phyloP scores from a whole-genome alignment of 73 alveolate genomes.

The Paramecium octaurelia region DNA sequence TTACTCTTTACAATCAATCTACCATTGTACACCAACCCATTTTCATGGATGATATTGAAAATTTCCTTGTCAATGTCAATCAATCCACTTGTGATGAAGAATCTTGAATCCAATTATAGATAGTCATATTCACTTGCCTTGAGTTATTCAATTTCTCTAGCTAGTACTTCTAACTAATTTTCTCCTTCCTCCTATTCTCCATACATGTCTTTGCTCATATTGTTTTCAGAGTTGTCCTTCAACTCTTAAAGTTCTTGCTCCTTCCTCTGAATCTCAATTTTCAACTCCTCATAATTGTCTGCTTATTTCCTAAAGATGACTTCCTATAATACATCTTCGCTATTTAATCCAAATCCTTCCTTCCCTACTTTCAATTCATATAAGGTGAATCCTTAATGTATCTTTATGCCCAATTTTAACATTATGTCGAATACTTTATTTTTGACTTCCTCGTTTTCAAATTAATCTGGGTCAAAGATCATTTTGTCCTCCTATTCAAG shows the following conservation, averaged over 20 bases:
- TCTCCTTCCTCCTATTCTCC: conserved; percentile 82
- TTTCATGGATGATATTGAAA: conserved; percentile 94
- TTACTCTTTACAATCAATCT: conserved; percentile 94
- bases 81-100: conserved; percentile 94
- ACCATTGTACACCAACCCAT: conserved; percentile 98
- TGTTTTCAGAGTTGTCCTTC: conserved; percentile 56
- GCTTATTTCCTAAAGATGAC: conserved; percentile 73
- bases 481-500: conserved; percentile 49
- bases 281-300: conserved; percentile 48
- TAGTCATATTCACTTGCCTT: conserved; percentile 74
- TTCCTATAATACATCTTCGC: conserved; percentile 63
- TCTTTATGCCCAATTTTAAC: conserved; percentile 42
- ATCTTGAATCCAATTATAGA: conserved; percentile 74
- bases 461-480: conserved; percentile 77
- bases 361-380: conserved; percentile 24
- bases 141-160: conserved; percentile 65
- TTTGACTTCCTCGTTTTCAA: conserved; percentile 74
- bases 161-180: conserved; percentile 69
- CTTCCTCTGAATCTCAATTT: conserved; percentile 6
- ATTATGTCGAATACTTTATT: conserved; percentile 66
- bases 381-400: conserved; percentile 44
- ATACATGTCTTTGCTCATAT: conserved; percentile 72
- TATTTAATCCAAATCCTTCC: conserved; percentile 43
- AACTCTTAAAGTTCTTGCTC: conserved; percentile 30
- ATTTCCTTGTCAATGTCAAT: conserved; percentile 98